Conservation (phyloP, 1,284 basidiomycete species). For the Marasmius fiardii region DNA sequence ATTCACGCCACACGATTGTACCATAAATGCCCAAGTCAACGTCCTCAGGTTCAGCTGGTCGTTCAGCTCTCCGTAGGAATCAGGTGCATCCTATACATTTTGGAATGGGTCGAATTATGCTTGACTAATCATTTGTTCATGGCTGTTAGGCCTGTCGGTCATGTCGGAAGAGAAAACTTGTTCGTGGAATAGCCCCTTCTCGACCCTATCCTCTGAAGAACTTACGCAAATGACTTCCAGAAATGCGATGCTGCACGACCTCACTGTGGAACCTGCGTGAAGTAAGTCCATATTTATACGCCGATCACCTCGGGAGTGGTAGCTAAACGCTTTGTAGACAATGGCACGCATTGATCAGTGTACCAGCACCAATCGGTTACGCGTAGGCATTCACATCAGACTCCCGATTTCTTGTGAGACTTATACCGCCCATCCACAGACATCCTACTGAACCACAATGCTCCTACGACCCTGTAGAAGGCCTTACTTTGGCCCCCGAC, state of each 20-base stretch:
- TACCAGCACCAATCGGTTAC: conserved; percentile 76
- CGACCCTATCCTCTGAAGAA: not conserved
- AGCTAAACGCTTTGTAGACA: conserved; percentile 37
- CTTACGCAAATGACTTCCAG: conserved; percentile 31
- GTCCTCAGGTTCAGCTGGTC: conserved; percentile 30
- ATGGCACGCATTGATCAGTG: conserved; percentile 75
- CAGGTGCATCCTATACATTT: conserved; percentile 44
- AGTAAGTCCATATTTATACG: conserved; percentile 41
- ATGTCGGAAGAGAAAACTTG: conserved; percentile 78
- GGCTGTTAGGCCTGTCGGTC: conserved; percentile 67
- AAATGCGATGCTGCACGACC: conserved; percentile 83
- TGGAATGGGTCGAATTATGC: not conserved
- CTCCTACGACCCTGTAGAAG: conserved; percentile 80
- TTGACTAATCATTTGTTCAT: not conserved
- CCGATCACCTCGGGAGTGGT: conserved; percentile 5
- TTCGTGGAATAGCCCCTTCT: conserved; percentile 30
- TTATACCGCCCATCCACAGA: conserved; percentile 31
- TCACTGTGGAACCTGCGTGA: conserved; percentile 79
- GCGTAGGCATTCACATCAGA: conserved; percentile 43
- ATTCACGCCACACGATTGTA: not conserved
- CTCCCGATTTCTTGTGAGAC: conserved; percentile 1
- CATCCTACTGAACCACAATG: conserved; percentile 80
- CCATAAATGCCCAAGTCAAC: conserved; percentile 64
- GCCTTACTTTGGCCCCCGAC: conserved; percentile 67
- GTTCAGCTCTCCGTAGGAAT: conserved; percentile 73